Evolutionary conservation across 495 filamentous ascomycete species (phyloP), one percentile per base, ranked within the genome.

Genomic region (Penicillium chermesinum): DNA sequence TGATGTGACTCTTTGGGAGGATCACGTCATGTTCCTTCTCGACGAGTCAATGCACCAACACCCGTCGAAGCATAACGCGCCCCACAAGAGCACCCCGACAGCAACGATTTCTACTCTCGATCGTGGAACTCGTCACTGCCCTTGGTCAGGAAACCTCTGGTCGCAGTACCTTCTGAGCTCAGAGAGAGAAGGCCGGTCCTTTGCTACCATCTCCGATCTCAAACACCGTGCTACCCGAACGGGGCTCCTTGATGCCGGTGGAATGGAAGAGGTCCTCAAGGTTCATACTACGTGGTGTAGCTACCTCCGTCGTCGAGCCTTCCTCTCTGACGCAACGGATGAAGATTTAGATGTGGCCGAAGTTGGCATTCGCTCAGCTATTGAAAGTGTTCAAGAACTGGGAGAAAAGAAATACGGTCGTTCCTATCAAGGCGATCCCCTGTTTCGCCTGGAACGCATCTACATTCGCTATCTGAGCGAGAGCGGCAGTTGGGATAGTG

Each of bases 281-380:
- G 86, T 96, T 49, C 89, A 93, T 50, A 83, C 84, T 27, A 84
- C 89, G 0, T 98, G 93, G 93, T 95, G 91, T 56, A 88, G 88
- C 38, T 96, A 89, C 51, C 76, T 98, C 7, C 87, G 89, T 46
- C 83, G 91, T 21, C 74, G 80, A 13, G 91, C 91, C 3, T 91
- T 94, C 66, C 71, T 82, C 51, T 79, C 80, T 1, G 80, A 82
- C 44, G 81, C 87, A 3, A 81, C 77, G n/a, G 90, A 95, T 50
- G 91, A 95, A 54, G 87, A 91, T 42, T 73, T 85, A n/a, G 89
- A 96, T 55, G 80, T 91, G 16, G 91, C 93, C 9, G 90, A 96
- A 55, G 86, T 95, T 21, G 93, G 89, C 18, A 85, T 98, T 46
- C 78, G 82, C 15, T 85, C 87, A 2, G 88, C 89, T 0, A 77